Evolutionary conservation across 2,329 filamentous ascomycete genomes (phyloP).

Genomic region (Chaetothyriales sp.): DNA sequence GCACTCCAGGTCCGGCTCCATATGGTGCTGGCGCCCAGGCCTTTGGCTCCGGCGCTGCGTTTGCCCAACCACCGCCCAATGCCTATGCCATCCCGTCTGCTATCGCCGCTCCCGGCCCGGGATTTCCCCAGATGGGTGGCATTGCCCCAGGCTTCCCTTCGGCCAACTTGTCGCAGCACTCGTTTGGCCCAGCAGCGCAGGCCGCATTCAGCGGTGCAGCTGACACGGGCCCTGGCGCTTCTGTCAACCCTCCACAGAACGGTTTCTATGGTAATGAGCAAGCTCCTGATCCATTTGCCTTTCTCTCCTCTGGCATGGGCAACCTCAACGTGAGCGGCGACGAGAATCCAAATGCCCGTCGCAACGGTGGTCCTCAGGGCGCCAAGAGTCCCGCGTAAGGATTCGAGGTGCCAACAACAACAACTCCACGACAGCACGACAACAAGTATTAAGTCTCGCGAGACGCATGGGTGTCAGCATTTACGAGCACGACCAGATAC

Average conservation of each 20-base stretch:
- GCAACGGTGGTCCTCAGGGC: constrained; percentile 30
- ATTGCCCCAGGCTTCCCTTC: constrained; percentile 71
- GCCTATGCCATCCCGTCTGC: constrained; percentile 81
- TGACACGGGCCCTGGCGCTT: constrained; percentile 46
- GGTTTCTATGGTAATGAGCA: constrained; percentile 48
- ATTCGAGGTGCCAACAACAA: background rate
- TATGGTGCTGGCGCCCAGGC: constrained; percentile 55
- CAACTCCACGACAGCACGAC: background rate
- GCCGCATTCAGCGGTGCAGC: constrained; percentile 83
- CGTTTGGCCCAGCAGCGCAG: constrained; percentile 84
- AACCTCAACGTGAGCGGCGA: constrained; percentile 41
- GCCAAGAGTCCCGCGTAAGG: constrained; percentile 27
- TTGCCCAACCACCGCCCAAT: constrained; percentile 55
- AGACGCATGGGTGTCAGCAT: background rate
- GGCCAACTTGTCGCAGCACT: constrained; percentile 62
- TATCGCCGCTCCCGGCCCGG: constrained; percentile 60
- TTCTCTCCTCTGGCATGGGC: constrained; percentile 46
- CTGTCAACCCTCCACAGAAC: constrained; percentile 60
- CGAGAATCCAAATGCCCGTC: constrained; percentile 24
- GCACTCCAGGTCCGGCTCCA: constrained; percentile 61
- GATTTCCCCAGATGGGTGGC: constrained; percentile 45
- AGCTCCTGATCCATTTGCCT: constrained; percentile 48
- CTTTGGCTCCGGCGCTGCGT: constrained; percentile 47
- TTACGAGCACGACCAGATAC: background rate
- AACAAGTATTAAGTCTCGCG: background rate